These are phyloP conservation scores for Xylariomycetidae sp. DNA, from an alignment of 2,329 filamentous ascomycete genomes.

Conservation along the genomic window DNA sequence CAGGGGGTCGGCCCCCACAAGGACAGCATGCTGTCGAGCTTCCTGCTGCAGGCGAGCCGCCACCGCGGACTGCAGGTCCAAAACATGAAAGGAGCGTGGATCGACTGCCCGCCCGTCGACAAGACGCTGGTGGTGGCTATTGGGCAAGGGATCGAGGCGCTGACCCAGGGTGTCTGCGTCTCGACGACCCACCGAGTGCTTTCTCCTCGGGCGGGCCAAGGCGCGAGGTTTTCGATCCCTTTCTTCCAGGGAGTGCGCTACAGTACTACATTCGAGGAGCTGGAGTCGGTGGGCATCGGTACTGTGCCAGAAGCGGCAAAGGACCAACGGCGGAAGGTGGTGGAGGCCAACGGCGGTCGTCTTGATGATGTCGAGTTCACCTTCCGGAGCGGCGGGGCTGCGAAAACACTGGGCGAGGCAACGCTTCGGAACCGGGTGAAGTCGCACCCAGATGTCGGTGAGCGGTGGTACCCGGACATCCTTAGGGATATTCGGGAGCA, in stretches of 20 bases:
- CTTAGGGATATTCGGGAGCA: constrained; percentile 52
- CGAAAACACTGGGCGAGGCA: constrained; percentile 70
- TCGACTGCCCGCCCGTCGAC: constrained; percentile 70
- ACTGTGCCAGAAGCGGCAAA: constrained; percentile 55
- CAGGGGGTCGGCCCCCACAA: constrained; percentile 75
- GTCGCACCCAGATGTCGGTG: constrained; percentile 81
- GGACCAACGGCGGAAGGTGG: constrained; percentile 53
- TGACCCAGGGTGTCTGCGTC: constrained; percentile 77
- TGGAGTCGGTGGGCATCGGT: constrained; percentile 56
- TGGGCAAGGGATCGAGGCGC: constrained; percentile 78
- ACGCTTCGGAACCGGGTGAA: constrained; percentile 80
- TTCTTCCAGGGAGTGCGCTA: constrained; percentile 86
- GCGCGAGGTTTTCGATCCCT: constrained; percentile 71
- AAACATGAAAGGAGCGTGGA: constrained; percentile 71
- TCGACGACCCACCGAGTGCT: constrained; percentile 79
- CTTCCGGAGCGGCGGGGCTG: constrained; percentile 65
- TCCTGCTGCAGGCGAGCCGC: constrained; percentile 71
- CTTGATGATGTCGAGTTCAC: constrained; percentile 82
- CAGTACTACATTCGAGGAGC: constrained; percentile 72
- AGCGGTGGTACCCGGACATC: constrained; percentile 70
- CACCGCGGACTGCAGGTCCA: constrained; percentile 78
- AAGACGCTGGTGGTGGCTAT: constrained; percentile 83
- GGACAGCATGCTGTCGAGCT: constrained; percentile 77
- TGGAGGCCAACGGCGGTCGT: constrained; percentile 47
- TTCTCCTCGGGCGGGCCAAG: constrained; percentile 62